These are phyloP conservation scores for Mortierella sp. DNA, from an alignment of 371 early-diverging fungal genomes.

Conservation along the genomic window DNA sequence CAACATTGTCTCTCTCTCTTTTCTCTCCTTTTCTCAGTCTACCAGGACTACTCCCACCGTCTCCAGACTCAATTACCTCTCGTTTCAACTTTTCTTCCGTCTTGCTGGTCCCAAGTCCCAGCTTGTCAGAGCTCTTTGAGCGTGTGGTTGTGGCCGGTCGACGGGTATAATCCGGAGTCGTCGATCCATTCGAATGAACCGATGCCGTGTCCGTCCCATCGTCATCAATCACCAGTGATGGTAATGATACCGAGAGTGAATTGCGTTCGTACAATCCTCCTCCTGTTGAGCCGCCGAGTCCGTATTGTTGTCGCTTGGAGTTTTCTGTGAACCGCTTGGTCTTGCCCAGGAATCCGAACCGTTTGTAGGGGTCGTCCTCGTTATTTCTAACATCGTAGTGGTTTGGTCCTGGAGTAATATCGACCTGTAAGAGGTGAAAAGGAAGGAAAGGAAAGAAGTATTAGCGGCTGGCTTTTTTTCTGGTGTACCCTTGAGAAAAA, in stretches of 20 bases:
- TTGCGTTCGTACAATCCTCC: conserved; percentile 33
- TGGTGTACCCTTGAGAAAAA: not conserved
- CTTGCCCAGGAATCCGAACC: conserved; percentile 52
- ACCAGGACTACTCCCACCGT: not conserved
- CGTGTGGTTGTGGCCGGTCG: conserved; percentile 20
- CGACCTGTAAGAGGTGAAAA: conserved; percentile 21
- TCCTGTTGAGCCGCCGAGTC: not conserved
- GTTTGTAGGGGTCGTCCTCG: conserved; percentile 50
- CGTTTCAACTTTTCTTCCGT: conserved; percentile 37
- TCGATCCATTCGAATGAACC: conserved; percentile 43
- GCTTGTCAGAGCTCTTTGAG: conserved; percentile 42
- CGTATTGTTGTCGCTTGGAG: not conserved
- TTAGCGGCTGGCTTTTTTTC: not conserved
- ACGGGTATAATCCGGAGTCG: conserved; percentile 29
- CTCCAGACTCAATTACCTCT: conserved; percentile 31
- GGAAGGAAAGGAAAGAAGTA: not conserved
- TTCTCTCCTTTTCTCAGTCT: not conserved
- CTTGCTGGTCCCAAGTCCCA: conserved; percentile 18
- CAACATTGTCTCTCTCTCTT: not conserved
- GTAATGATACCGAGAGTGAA: conserved; percentile 28
- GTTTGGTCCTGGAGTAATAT: conserved; percentile 54
- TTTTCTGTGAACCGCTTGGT: conserved; percentile 38
- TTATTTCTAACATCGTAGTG: conserved; percentile 44
- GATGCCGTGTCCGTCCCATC: conserved; percentile 35
- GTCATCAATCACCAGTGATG: conserved; percentile 40